Conservation (phyloP, 305 asterid species). For the Vinca major region DNA sequence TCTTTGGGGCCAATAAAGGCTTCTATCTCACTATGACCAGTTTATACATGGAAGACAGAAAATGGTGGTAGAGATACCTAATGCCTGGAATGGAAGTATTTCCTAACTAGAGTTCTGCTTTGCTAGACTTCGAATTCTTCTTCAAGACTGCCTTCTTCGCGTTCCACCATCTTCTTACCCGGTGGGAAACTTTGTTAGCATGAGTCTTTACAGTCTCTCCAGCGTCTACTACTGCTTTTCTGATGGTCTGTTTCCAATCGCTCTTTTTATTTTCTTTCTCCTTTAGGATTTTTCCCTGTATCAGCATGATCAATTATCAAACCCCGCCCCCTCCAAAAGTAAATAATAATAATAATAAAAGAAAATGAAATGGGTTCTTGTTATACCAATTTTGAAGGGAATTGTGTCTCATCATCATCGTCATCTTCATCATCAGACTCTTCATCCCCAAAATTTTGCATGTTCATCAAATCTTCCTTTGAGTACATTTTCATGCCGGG, state of each 20-base stretch:
- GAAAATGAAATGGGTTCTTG: too few species aligned
- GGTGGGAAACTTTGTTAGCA: slow-evolving; percentile 40
- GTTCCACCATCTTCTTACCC: slow-evolving; percentile 63
- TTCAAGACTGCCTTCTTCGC: slow-evolving; percentile 30
- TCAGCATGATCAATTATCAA: slow-evolving; percentile 5
- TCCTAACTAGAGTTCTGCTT: slow-evolving; percentile 47
- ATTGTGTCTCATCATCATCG: slow-evolving; percentile 51
- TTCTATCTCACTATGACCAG: too few species aligned
- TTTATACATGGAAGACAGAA: slow-evolving; percentile 5
- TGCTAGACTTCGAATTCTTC: slow-evolving; percentile 36
- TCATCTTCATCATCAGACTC: slow-evolving; percentile 66
- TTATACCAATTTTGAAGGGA: slow-evolving; percentile 63
- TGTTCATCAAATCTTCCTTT: slow-evolving; percentile 78
- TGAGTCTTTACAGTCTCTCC: slow-evolving; percentile 50
- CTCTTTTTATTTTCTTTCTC: slow-evolving; percentile 42
- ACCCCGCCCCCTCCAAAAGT: too few species aligned
- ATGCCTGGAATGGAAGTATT: background rate
- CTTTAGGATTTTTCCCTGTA: slow-evolving; percentile 60
- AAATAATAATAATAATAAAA: too few species aligned
- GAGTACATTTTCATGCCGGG: slow-evolving; percentile 98
- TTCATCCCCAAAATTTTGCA: slow-evolving; percentile 55
- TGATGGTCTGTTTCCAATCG: slow-evolving; percentile 58
- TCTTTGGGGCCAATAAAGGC: too few species aligned
- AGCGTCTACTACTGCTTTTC: slow-evolving; percentile 39
- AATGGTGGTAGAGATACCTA: background rate